A percentile compares a stretch with the other conserved stretches of the same genome.
Evolutionary conservation across 805 yeast genomes (phyloP).

Genomic region (Jamesozyma rosinii): DNA sequence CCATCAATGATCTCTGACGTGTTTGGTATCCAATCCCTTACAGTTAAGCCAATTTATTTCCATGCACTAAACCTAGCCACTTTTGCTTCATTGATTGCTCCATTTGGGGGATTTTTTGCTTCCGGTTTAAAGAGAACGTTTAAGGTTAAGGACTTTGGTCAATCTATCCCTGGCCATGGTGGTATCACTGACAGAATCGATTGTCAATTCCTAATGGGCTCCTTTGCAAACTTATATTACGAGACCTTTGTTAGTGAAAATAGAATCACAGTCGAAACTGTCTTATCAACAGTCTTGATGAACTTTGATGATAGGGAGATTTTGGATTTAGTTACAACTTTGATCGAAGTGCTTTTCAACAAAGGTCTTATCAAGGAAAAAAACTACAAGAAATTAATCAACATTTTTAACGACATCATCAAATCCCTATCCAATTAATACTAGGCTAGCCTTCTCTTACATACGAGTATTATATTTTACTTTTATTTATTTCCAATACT

Average conservation of each 20-base stretch:
- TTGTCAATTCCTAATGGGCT: slow-evolving; percentile 97
- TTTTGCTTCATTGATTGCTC: slow-evolving; percentile 94
- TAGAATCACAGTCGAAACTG: slow-evolving; percentile 60
- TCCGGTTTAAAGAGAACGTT: slow-evolving; percentile 95
- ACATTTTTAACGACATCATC: not conserved
- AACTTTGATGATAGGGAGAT: slow-evolving; percentile 62
- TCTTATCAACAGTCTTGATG: slow-evolving; percentile 67
- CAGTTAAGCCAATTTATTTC: slow-evolving; percentile 79
- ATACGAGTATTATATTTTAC: not conserved
- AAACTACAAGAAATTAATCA: slow-evolving; percentile 17
- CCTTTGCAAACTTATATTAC: slow-evolving; percentile 82
- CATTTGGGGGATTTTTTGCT: slow-evolving; percentile 97
- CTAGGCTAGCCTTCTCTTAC: not conserved
- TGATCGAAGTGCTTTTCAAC: slow-evolving; percentile 33
- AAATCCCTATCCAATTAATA: not conserved
- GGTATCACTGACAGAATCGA: slow-evolving; percentile 96
- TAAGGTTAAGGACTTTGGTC: slow-evolving; percentile 94
- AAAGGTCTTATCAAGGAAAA: slow-evolving; percentile 34
- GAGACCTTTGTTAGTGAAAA: slow-evolving; percentile 80
- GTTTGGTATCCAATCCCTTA: slow-evolving; percentile 40
- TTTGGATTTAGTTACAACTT: slow-evolving; percentile 47
- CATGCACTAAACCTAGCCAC: slow-evolving; percentile 82
- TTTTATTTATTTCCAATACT: no score
- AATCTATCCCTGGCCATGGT: slow-evolving; percentile 98
- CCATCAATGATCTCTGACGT: slow-evolving; percentile 57